A percentile compares a stretch with the other conserved stretches of the same genome.
These are phyloP conservation scores for Hygrocybe punicea DNA, from an alignment of 768 basidiomycete genomes.

Conservation along the genomic window DNA sequence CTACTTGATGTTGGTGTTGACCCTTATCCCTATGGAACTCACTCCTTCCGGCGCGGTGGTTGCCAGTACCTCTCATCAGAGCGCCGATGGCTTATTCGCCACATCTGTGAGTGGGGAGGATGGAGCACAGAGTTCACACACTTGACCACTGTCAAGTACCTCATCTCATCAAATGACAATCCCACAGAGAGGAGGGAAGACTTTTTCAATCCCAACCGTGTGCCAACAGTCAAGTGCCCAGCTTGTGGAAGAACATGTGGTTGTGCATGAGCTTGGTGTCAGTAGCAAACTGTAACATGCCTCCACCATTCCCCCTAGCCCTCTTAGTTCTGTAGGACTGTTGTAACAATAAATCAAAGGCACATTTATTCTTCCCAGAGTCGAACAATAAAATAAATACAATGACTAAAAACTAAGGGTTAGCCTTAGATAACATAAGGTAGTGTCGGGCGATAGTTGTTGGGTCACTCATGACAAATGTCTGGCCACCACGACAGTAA, in stretches of 20 bases:
- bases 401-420: not conserved
- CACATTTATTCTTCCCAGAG: too few species aligned
- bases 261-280: slow-evolving; percentile 20
- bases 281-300: not conserved
- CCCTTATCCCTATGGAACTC: too few species aligned
- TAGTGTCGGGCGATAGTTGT: slow-evolving; percentile 12
- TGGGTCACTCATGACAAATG: slow-evolving; percentile 11
- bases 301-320: not conserved
- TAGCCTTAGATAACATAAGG: not conserved
- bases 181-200: slow-evolving; percentile 33
- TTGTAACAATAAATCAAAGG: too few species aligned
- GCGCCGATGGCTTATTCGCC: slow-evolving; percentile 33
- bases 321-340: too few species aligned
- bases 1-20: slow-evolving; percentile 17
- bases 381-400: too few species aligned
- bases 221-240: slow-evolving; percentile 22
- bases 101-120: slow-evolving; percentile 47
- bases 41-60: too few species aligned
- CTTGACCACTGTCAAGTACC: slow-evolving; percentile 27
- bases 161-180: too few species aligned
- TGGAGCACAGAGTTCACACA: slow-evolving; percentile 42
- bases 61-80: slow-evolving; percentile 20
- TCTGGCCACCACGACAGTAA: slow-evolving; percentile 15
- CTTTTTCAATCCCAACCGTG: slow-evolving; percentile 34
- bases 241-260: slow-evolving; percentile 31